A percentile compares a stretch with the other conserved stretches of the same genome.
These are phyloP conservation scores for Leucogyrophana mollusca DNA, from an alignment of 768 basidiomycete species.

Conservation along the genomic window DNA sequence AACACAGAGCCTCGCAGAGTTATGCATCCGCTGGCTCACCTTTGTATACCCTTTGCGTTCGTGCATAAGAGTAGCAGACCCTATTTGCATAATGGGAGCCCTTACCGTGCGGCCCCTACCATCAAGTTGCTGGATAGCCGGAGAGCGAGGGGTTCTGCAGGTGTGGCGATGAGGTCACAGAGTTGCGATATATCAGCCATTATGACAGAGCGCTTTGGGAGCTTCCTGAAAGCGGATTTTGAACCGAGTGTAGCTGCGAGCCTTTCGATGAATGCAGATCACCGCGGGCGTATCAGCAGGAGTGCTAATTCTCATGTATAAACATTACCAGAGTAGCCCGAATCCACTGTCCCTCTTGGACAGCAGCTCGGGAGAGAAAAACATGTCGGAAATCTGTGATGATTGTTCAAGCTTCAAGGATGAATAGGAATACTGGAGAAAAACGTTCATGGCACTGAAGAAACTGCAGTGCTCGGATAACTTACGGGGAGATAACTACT, in stretches of 20 bases:
- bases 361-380: conserved; percentile 82
- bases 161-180: conserved; percentile 78
- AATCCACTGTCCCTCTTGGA: conserved; percentile 84
- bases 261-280: conserved; percentile 45
- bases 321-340: conserved; percentile 75
- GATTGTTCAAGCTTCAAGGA: not conserved
- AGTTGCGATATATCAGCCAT: conserved; percentile 80
- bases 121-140: conserved; percentile 86
- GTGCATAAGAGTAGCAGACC: too few relatives aligned
- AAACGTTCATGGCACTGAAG: too few relatives aligned
- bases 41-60: conserved; percentile 58
- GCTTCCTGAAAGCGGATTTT: conserved; percentile 80
- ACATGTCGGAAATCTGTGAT: conserved; percentile 48
- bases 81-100: too few relatives aligned
- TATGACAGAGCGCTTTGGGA: conserved; percentile 81
- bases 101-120: conserved; percentile 86
- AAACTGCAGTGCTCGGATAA: conserved; percentile 2
- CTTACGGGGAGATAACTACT: conserved; percentile 7
- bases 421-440: not conserved
- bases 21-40: conserved; percentile 29
- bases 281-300: not conserved
- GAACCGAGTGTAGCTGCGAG: conserved; percentile 89
- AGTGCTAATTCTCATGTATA: not conserved
- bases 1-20: too few relatives aligned
- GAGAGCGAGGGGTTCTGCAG: conserved; percentile 83